Evolutionary conservation across 2,329 filamentous ascomycete genomes (phyloP), one percentile per base, ranked within the genome.

Genomic region (Fusarium torreyae): DNA sequence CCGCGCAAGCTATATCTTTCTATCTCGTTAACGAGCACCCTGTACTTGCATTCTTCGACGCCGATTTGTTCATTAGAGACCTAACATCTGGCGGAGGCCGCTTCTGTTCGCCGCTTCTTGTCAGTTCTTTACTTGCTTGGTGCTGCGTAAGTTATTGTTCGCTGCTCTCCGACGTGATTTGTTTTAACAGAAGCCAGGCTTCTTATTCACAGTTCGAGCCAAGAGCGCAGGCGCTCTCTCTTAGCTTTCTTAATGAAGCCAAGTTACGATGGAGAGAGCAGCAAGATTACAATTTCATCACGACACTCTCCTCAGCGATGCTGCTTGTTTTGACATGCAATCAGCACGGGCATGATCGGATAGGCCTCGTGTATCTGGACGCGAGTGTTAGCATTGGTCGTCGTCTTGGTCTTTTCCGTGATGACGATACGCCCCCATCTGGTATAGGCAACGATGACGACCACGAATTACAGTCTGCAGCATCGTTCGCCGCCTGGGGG

Each of bases 71-170:
- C 0, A 34, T 66, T 0, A 34, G 34, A 24, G 63, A 66, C 3
- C 7, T 66, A 0, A 14, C 36, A 11, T n/a, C 34, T 2, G 55
- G 31, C 0, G 44, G 18, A 1, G 39, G 49, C 0, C 62, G 62
- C 4, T 66, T 66, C 20, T 66, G 63, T 5, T 62, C 63, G 6
- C 55, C 40, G 1, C 40, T 66, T 2, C 44, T 66, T 2, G 49
- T 66, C 3, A 66, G 55, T 18, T 50, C 63, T 3, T 31, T 66
- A 6, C 62, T 66, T 20, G 62, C 63, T 14, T 66, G 62, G 62
- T 50, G 45, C 2, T 66, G 63, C 2, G 63, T 62, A 56, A 49
- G 63, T 40, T 17, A 7, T 8, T 3, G 2, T 22, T n/a, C 17
- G 4, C 14, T 13, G 1, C 5, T n/a, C 3, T 13, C 2, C 15